phyloP scores from a whole-genome alignment of 352 stramenopile genomes.

The Plasmopara halstedii region DNA sequence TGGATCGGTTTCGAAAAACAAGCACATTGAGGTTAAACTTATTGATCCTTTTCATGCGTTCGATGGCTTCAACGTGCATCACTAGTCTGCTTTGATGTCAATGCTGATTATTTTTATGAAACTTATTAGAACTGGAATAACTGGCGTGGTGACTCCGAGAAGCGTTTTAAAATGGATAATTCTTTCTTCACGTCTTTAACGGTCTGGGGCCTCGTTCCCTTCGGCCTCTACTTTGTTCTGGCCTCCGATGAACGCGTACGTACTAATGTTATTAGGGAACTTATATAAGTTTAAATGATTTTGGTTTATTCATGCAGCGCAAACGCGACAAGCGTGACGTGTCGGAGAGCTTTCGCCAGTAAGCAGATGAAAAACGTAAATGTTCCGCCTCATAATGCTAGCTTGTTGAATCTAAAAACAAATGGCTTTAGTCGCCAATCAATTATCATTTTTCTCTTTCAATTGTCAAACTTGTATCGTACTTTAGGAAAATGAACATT shows the following conservation, averaged over 20 bases:
- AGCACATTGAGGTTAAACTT: constrained; percentile 53
- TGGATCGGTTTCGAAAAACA: constrained; percentile 75
- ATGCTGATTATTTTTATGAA: constrained; percentile 4
- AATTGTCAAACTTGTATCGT: neutral
- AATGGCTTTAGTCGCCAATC: neutral
- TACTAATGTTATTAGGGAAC: constrained; percentile 1
- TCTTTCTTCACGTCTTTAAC: constrained; percentile 51
- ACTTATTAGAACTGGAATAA: constrained; percentile 73
- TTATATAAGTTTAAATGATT: neutral
- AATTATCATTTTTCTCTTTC: neutral
- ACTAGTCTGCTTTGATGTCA: neutral
- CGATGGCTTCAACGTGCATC: neutral
- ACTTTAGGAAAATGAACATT: neutral
- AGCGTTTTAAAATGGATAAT: constrained; percentile 69
- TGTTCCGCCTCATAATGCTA: no score
- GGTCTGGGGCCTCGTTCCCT: constrained; percentile 54
- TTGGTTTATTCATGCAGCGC: constrained; percentile 17
- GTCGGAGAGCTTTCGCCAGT: constrained; percentile 53
- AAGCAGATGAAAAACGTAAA: constrained; percentile 15
- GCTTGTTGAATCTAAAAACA: no score
- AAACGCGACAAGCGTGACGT: constrained; percentile 36
- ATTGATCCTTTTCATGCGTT: neutral
- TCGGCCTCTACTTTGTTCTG: constrained; percentile 56
- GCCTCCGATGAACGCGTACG: constrained; percentile 55
- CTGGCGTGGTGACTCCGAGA: constrained; percentile 78